Base-by-base conservation (phyloP, 169 alveolate species). In the Plasmodium inui region DNA sequence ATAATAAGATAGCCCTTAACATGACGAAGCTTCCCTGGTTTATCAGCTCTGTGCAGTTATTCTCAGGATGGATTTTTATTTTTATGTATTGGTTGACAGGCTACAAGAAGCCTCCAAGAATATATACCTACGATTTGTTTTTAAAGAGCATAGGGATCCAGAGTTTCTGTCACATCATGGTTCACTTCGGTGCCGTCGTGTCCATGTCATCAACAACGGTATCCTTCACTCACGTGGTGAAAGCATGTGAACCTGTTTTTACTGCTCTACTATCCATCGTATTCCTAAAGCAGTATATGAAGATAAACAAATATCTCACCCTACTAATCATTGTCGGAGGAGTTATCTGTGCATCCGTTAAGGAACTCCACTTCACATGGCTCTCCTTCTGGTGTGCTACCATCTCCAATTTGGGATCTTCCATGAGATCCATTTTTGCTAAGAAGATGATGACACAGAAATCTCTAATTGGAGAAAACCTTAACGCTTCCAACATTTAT, bases 121-220 rank as follows among this genome's bases (percentile, higher is more conserved):
- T 96, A 67, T 94, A 84, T 95, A 72, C 96, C 19, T 19, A 19
- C 34, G 95, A 83, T 44, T 53, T 84, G 37, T 96, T 97, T 74
- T 17, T 95, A 53, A 96, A 67, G 73, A 95, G 82, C 22, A 85
- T 97, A 8, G 76, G 85, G 28, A 98, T 98, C 0, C 97, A 95
- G 91, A 98, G 98, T 19, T 14, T 96, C 1, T 97, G 97, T 57
- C 98, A 97, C 91, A 92, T 96, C 3, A 55, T 95, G 34, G 98
- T 97, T 41, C 98, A 97, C 92, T 74, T 93, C 34, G 98, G 98
- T 3, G 98, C 98, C 0, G 98, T 97, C 19, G 93, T 96, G 30
- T 90, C 98, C 19, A 96, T 97, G 97, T 96, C 96, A 19, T 34
- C 94, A 1, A 98, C 98, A 4, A 97, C 98, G 3, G 98, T 96